phyloP scores from a whole-genome alignment of 768 basidiomycete species.

The Paxillus involutus region DNA sequence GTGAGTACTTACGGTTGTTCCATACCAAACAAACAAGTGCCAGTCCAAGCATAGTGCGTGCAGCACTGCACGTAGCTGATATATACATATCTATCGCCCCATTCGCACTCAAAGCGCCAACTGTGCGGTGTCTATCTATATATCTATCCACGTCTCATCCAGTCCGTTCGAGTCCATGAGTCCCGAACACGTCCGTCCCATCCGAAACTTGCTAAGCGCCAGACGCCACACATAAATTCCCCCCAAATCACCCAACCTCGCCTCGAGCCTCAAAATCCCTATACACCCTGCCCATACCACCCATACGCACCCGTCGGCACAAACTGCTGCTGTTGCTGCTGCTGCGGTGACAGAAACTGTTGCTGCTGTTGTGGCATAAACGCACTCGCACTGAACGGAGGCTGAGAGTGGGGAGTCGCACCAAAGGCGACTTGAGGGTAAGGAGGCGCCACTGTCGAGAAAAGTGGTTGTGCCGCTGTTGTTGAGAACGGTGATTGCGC shows the following conservation, averaged over 20 bases:
- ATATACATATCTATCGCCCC: too few relatives aligned
- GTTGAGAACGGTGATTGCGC: not conserved
- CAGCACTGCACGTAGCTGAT: too few relatives aligned
- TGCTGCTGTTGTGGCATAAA: conserved; percentile 22
- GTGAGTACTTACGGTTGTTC: too few relatives aligned
- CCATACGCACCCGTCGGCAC: conserved; percentile 13
- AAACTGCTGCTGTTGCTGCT: conserved; percentile 20
- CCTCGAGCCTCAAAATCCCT: conserved; percentile 14
- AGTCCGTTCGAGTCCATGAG: not conserved
- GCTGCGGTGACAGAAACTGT: not conserved
- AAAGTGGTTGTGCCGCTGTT: conserved; percentile 11
- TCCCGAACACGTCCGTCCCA: not conserved
- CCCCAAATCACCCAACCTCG: not conserved
- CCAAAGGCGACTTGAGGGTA: conserved; percentile 12
- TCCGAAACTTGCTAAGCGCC: too few relatives aligned
- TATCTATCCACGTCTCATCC: not conserved
- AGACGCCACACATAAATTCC: not conserved
- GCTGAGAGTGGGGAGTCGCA: too few relatives aligned
- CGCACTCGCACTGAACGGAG: conserved; percentile 15
- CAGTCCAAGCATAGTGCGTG: too few relatives aligned
- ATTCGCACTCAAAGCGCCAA: too few relatives aligned
- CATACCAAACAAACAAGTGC: too few relatives aligned
- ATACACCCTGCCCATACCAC: conserved; percentile 18
- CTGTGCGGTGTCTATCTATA: too few relatives aligned
- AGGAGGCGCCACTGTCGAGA: conserved; percentile 23